Evolutionary conservation across 2,329 filamentous ascomycete species (phyloP).

Genomic region (Ceratocystis papillata): DNA sequence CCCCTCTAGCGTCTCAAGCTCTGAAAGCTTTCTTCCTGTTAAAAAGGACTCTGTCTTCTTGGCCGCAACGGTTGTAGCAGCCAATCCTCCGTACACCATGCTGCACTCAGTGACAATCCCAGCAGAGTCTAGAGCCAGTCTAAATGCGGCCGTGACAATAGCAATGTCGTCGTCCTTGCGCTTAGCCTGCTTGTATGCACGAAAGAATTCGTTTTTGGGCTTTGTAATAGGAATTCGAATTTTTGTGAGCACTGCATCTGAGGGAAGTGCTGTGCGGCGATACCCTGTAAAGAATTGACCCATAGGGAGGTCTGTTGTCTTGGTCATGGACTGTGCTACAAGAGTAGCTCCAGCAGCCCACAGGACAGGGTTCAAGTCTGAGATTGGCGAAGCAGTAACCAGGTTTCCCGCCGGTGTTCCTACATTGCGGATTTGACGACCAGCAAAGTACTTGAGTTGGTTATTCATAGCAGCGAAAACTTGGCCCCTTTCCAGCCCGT

Average conservation of each 20-base stretch:
- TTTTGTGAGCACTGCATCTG: slow-evolving; percentile 73
- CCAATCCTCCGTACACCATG: slow-evolving; percentile 91
- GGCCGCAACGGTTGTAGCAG: slow-evolving; percentile 77
- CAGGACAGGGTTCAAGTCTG: slow-evolving; percentile 88
- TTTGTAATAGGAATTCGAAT: slow-evolving; percentile 73
- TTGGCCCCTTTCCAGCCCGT: slow-evolving; percentile 60
- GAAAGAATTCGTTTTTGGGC: slow-evolving; percentile 69
- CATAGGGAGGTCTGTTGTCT: slow-evolving; percentile 82
- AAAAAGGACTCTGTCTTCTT: slow-evolving; percentile 66
- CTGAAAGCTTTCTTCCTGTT: slow-evolving; percentile 65
- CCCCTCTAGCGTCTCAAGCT: slow-evolving; percentile 75
- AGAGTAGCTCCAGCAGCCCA: slow-evolving; percentile 76
- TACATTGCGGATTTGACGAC: slow-evolving; percentile 92
- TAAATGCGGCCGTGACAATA: slow-evolving; percentile 81
- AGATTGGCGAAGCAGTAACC: slow-evolving; percentile 89
- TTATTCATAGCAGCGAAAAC: slow-evolving; percentile 87
- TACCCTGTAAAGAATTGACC: slow-evolving; percentile 87
- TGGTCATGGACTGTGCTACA: slow-evolving; percentile 63
- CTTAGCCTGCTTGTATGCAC: slow-evolving; percentile 93
- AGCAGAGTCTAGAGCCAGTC: slow-evolving; percentile 57
- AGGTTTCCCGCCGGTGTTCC: slow-evolving; percentile 91
- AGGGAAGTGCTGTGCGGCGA: slow-evolving; percentile 66
- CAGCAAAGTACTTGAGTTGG: slow-evolving; percentile 89
- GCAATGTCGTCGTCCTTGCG: slow-evolving; percentile 97
- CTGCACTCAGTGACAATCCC: slow-evolving; percentile 63